These are phyloP conservation scores for Abelmoschus esculentus DNA, from an alignment of 345 rosid species.

Conservation along the genomic window DNA sequence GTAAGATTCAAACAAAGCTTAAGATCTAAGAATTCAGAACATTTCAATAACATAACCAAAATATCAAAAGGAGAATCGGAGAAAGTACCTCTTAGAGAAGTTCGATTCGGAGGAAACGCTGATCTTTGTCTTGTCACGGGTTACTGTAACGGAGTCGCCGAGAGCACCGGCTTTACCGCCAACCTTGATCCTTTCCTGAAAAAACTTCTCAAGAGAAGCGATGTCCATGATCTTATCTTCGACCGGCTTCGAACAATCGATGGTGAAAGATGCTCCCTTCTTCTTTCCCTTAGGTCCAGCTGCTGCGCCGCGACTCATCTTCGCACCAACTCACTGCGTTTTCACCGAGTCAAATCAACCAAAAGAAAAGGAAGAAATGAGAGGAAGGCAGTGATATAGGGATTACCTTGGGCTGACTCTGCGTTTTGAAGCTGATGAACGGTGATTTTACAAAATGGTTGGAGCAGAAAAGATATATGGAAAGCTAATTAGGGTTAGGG, in stretches of 20 bases:
- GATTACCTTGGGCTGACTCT: background rate
- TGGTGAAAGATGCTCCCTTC: background rate
- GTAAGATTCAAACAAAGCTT: background rate
- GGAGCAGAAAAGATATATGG: background rate
- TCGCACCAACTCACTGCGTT: background rate
- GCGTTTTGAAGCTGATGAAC: background rate
- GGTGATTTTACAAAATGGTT: background rate
- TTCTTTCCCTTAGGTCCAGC: background rate
- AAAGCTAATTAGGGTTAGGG: background rate
- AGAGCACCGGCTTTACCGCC: background rate
- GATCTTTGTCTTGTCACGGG: background rate
- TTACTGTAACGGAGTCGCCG: background rate
- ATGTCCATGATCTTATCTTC: conserved; percentile 2
- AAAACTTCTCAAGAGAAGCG: background rate
- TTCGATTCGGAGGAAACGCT: background rate
- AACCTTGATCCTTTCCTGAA: conserved; percentile 1
- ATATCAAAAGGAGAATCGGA: background rate
- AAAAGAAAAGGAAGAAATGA: background rate
- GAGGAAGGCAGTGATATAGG: background rate
- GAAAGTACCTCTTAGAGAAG: background rate
- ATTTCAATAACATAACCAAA: background rate
- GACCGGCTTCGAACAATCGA: background rate
- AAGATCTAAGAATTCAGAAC: background rate
- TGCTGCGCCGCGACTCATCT: background rate
- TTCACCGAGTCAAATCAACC: background rate